Conservation (phyloP, 2,329 filamentous ascomycete genomes). For the Botrytis deweyae region DNA sequence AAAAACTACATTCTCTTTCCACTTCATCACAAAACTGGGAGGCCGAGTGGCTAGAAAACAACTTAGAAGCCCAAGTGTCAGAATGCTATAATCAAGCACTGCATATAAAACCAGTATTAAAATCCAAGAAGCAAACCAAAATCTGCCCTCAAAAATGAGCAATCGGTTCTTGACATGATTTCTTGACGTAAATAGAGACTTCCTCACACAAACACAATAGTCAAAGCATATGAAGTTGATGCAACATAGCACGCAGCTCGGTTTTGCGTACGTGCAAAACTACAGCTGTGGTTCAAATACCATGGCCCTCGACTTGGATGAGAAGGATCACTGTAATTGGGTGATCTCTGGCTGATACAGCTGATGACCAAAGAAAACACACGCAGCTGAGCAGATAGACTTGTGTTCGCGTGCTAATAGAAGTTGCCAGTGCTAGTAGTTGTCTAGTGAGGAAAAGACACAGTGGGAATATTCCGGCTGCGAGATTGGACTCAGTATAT, state of each 20-base stretch:
- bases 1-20: background rate
- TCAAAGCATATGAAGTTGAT: background rate
- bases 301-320: background rate
- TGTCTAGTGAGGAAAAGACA: background rate
- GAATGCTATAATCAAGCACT: background rate
- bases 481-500: background rate
- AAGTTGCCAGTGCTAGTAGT: background rate
- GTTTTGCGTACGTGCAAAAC: background rate
- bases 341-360: background rate
- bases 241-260: background rate
- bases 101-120: background rate
- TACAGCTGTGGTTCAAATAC: background rate
- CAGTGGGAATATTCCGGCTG: background rate
- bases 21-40: background rate
- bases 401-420: background rate
- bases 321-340: background rate
- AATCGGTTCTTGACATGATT: background rate
- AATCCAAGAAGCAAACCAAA: background rate
- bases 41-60: background rate
- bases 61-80: background rate
- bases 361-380: no score
- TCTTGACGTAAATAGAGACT: background rate
- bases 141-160: background rate
- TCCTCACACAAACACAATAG: background rate
- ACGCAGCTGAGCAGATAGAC: background rate